Percentiles rank a stretch among this genome's conserved stretches.
Conservation (phyloP, 306 rosid species). For the Acacia melanoxylon region DNA sequence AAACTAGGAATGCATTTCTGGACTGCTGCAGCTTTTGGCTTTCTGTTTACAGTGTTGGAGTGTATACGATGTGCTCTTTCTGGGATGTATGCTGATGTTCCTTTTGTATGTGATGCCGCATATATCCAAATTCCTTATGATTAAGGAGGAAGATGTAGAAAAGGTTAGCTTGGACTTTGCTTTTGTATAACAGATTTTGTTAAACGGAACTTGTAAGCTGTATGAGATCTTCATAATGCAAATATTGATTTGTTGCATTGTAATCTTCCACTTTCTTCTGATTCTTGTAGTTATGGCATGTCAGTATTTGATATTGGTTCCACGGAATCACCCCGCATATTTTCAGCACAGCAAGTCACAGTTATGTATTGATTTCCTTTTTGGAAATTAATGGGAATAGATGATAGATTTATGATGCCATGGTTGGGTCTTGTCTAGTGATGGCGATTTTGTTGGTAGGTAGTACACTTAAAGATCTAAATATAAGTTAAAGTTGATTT, state of each 20-base stretch:
- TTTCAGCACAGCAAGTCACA: neutral
- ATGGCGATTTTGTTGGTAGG: neutral
- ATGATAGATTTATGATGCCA: neutral
- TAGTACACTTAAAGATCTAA: no score
- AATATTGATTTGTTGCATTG: neutral
- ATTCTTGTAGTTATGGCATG: neutral
- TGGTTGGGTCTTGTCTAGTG: neutral
- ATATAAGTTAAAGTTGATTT: no score
- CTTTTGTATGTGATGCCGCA: constrained; percentile 87
- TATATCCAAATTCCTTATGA: constrained; percentile 91
- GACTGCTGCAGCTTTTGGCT: constrained; percentile 63
- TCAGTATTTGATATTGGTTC: neutral
- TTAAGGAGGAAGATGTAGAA: constrained; percentile 43
- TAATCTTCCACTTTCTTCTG: neutral
- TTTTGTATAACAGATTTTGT: constrained; percentile 24
- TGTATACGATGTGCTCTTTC: constrained; percentile 79
- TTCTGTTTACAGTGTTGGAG: constrained; percentile 80
- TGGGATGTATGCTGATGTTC: constrained; percentile 94
- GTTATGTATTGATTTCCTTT: neutral
- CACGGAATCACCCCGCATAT: neutral
- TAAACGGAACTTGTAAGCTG: constrained; percentile 10
- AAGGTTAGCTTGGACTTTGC: constrained; percentile 16
- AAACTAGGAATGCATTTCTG: constrained; percentile 94
- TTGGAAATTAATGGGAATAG: neutral
- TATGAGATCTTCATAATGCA: constrained; percentile 24